These are phyloP conservation scores for Backusella macrospora DNA, from an alignment of 192 early-diverging fungal species.

Conservation along the genomic window DNA sequence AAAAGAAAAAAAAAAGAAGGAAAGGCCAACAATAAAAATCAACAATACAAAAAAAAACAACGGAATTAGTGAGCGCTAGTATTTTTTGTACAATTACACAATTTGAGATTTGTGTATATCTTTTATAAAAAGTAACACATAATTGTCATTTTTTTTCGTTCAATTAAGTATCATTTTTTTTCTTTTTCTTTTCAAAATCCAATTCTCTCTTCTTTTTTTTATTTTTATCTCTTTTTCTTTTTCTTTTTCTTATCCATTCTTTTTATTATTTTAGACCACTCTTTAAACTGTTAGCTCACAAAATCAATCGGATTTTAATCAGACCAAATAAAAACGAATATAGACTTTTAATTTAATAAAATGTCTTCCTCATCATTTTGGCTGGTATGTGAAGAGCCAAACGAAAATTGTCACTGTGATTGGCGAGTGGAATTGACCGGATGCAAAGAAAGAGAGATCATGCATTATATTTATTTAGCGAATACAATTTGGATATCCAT, in stretches of 20 bases:
- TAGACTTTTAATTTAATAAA: neutral
- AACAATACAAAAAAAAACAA: no score
- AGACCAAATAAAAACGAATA: neutral
- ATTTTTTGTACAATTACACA: no score
- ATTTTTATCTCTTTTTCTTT: neutral
- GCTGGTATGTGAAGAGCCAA: constrained; percentile 17
- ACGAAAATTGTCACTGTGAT: constrained; percentile 36
- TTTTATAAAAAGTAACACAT: neutral
- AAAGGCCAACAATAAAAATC: no score
- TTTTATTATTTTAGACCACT: neutral
- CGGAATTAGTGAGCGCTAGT: no score
- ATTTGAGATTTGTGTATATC: no score
- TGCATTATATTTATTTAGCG: constrained; percentile 24
- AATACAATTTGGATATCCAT: constrained; percentile 16
- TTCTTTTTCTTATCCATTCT: neutral
- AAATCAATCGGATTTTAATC: no score
- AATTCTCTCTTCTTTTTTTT: neutral
- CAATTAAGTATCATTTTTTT: constrained; percentile 1
- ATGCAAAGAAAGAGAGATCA: constrained; percentile 2
- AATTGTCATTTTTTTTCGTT: constrained; percentile 5
- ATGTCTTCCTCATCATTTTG: constrained; percentile 21
- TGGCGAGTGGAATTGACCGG: constrained; percentile 25
- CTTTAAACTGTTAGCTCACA: constrained; percentile 2
- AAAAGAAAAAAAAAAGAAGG: no score
- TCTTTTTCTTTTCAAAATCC: neutral